phyloP scores from a whole-genome alignment of 176 grass and related monocot genomes.

The Bothriochloa decipiens region DNA sequence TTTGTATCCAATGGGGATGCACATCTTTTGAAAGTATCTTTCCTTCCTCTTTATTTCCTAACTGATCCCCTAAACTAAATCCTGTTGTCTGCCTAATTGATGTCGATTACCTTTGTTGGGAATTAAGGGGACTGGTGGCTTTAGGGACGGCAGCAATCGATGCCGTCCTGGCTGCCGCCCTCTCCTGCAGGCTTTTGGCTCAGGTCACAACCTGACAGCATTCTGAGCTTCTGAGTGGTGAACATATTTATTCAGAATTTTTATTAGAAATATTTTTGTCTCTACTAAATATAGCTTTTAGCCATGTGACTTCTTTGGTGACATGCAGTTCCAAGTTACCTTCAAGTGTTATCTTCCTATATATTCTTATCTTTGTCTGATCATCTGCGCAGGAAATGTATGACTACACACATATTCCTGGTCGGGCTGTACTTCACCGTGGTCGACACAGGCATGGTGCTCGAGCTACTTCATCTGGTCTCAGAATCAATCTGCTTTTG shows the following conservation, averaged over 20 bases:
- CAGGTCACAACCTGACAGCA: not conserved
- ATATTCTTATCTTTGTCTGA: conserved; percentile 13
- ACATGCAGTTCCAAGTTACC: not conserved
- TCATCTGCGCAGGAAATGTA: conserved; percentile 75
- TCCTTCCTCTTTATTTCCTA: not conserved
- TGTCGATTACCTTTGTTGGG: no score
- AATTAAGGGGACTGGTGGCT: not conserved
- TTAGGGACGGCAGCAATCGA: not conserved
- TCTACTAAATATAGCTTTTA: not conserved
- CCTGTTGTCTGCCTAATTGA: no score
- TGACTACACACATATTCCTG: conserved; percentile 85
- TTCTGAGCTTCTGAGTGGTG: not conserved
- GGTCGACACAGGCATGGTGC: conserved; percentile 96
- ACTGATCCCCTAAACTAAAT: not conserved
- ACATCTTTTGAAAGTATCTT: not conserved
- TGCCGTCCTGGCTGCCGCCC: no score
- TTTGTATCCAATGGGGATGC: not conserved
- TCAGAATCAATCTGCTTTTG: conserved; percentile 91
- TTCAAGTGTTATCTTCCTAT: not conserved
- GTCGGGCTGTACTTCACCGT: conserved; percentile 82
- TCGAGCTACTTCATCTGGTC: conserved; percentile 79
- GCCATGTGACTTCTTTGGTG: conserved; percentile 3
- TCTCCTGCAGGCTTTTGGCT: not conserved
- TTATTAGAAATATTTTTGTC: not conserved
- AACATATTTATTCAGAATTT: not conserved